Percentiles rank a stretch among this genome's conserved stretches.
phyloP scores from a whole-genome alignment of 805 yeast species.

The Nakazawaea sp. region DNA sequence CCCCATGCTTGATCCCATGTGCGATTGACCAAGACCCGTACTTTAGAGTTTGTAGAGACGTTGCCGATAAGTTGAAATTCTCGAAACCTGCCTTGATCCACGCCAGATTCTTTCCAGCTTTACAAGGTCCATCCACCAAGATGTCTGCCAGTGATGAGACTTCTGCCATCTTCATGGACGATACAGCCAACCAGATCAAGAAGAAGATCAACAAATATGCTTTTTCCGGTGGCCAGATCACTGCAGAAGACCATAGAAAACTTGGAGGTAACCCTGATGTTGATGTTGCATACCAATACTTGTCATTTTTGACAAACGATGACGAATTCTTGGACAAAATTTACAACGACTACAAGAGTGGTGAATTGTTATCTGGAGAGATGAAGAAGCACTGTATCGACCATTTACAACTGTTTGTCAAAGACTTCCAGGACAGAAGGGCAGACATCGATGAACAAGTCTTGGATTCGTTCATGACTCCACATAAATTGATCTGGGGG shows the following conservation, averaged over 20 bases:
- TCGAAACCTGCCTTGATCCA: slow-evolving; percentile 90
- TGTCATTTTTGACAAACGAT: slow-evolving; percentile 84
- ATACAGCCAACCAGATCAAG: slow-evolving; percentile 84
- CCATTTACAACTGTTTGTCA: slow-evolving; percentile 71
- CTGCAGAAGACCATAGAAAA: slow-evolving; percentile 85
- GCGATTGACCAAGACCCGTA: slow-evolving; percentile 99
- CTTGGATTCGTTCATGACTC: slow-evolving; percentile 69
- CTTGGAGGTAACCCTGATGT: slow-evolving; percentile 92
- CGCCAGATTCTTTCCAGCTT: slow-evolving; percentile 95
- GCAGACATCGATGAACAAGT: slow-evolving; percentile 53
- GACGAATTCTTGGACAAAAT: slow-evolving; percentile 66
- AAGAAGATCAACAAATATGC: slow-evolving; percentile 96
- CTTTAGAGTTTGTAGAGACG: slow-evolving; percentile 95
- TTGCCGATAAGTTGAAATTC: slow-evolving; percentile 86
- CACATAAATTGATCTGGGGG: slow-evolving; percentile 77
- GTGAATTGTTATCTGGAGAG: slow-evolving; percentile 87
- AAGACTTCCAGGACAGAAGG: slow-evolving; percentile 76
- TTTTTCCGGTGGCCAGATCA: slow-evolving; percentile 86
- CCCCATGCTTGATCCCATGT: slow-evolving; percentile 96
- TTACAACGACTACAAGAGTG: slow-evolving; percentile 62
- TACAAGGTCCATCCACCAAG: slow-evolving; percentile 93
- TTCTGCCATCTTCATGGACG: slow-evolving; percentile 92
- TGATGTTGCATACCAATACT: slow-evolving; percentile 91
- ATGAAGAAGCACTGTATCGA: slow-evolving; percentile 84
- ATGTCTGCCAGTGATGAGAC: slow-evolving; percentile 94